Conservation (phyloP, 2,329 filamentous ascomycete genomes). For the Epichloe bromicola region DNA sequence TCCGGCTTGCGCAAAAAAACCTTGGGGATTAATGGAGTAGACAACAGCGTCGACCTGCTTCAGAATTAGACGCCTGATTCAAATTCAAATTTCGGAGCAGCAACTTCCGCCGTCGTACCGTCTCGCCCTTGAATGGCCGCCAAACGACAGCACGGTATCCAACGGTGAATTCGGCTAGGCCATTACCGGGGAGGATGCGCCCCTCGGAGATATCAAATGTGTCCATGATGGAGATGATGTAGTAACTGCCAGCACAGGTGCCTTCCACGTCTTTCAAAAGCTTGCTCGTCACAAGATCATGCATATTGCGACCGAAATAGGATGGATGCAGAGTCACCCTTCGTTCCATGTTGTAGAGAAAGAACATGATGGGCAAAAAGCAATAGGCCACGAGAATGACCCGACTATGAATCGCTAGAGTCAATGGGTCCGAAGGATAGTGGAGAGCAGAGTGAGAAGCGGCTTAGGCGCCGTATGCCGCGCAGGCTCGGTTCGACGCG, state of each 20-base stretch:
- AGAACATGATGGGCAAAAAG: slow-evolving; percentile 60
- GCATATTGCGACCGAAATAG: slow-evolving; percentile 90
- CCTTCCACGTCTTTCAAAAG: slow-evolving; percentile 90
- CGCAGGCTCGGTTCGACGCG: background rate
- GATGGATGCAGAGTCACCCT: slow-evolving; percentile 91
- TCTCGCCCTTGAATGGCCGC: slow-evolving; percentile 96
- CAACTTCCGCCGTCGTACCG: slow-evolving; percentile 44
- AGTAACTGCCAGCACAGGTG: slow-evolving; percentile 88
- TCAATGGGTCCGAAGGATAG: background rate
- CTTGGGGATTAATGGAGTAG: slow-evolving; percentile 78
- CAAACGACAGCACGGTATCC: slow-evolving; percentile 93
- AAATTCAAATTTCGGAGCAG: slow-evolving; percentile 4
- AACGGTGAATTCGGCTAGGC: slow-evolving; percentile 87
- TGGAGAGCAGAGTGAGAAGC: background rate
- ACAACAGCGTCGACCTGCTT: slow-evolving; percentile 84
- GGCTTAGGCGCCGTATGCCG: background rate
- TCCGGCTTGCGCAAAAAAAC: slow-evolving; percentile 78
- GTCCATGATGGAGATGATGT: slow-evolving; percentile 96
- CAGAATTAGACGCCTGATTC: slow-evolving; percentile 17
- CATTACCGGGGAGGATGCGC: slow-evolving; percentile 80
- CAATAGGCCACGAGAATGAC: background rate
- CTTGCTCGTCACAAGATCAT: slow-evolving; percentile 79
- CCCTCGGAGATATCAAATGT: slow-evolving; percentile 90
- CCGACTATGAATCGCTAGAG: background rate
- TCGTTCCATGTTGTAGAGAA: slow-evolving; percentile 93